Conservation (phyloP, 1,284 basidiomycete genomes). For the Marasmius fiardii region DNA sequence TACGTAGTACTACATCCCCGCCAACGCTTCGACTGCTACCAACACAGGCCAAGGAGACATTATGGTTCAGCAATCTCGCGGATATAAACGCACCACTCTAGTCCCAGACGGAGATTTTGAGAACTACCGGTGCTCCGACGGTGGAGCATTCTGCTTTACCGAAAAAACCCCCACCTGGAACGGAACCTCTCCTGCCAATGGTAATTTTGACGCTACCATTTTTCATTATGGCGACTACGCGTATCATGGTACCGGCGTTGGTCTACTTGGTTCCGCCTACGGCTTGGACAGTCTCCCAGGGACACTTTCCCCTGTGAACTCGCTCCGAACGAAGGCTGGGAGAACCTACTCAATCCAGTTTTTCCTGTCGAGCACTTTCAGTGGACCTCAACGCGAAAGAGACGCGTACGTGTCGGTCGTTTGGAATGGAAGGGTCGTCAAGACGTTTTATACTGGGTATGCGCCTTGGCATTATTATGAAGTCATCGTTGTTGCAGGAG, state of each 20-base stretch:
- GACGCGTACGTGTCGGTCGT: conserved; percentile 27
- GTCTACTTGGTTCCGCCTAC: conserved; percentile 29
- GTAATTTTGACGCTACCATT: conserved; percentile 29
- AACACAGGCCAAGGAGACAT: conserved; percentile 15
- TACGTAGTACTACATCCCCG: conserved; percentile 17
- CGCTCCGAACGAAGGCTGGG: conserved; percentile 24
- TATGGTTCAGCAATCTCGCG: conserved; percentile 18
- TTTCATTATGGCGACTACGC: conserved; percentile 30
- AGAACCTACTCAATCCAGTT: conserved; percentile 30
- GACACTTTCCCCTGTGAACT: conserved; percentile 23
- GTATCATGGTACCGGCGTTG: conserved; percentile 27
- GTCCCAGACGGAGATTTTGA: conserved; percentile 32
- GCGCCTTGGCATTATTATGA: conserved; percentile 26
- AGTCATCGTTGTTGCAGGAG: conserved; percentile 26
- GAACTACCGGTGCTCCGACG: conserved; percentile 22
- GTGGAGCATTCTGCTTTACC: conserved; percentile 27
- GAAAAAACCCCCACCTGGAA: conserved; percentile 26
- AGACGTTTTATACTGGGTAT: conserved; percentile 26
- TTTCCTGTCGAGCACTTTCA: conserved; percentile 32
- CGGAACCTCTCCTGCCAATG: conserved; percentile 24
- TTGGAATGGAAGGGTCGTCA: conserved; percentile 29
- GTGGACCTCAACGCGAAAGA: conserved; percentile 22
- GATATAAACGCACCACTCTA: conserved; percentile 31
- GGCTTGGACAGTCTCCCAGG: conserved; percentile 26
- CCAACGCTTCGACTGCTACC: conserved; percentile 14